phyloP scores from a whole-genome alignment of 192 early-diverging fungal species.

The Mortierella hygrophila region DNA sequence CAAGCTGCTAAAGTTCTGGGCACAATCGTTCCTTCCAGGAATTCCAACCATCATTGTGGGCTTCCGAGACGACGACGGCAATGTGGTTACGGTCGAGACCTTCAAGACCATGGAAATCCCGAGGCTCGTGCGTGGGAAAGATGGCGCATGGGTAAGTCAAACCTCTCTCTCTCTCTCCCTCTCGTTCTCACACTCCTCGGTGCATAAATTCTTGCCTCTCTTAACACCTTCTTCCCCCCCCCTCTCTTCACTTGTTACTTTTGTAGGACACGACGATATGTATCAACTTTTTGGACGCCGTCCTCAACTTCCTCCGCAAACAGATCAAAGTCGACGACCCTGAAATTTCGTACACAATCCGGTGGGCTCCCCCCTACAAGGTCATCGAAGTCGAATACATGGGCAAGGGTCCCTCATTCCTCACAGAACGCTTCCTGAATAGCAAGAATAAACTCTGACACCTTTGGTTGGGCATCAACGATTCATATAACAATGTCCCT shows the following conservation, averaged over 20 bases:
- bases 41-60: conserved; percentile 87
- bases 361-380: conserved; percentile 57
- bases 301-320: conserved; percentile 66
- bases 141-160: conserved; percentile 74
- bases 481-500: too few species aligned
- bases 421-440: conserved; percentile 61
- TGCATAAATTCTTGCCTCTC: neutral
- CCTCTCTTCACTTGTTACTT: neutral
- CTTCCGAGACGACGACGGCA: conserved; percentile 84
- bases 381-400: conserved; percentile 53
- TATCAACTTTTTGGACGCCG: conserved; percentile 81
- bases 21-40: conserved; percentile 93
- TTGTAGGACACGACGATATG: conserved; percentile 81
- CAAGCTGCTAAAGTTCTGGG: conserved; percentile 94
- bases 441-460: conserved; percentile 1
- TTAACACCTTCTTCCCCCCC: neutral
- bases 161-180: neutral
- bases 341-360: conserved; percentile 57
- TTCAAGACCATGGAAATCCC: conserved; percentile 88
- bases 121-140: conserved; percentile 75
- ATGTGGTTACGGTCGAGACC: conserved; percentile 65
- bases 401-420: conserved; percentile 37
- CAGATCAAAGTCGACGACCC: conserved; percentile 61
- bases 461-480: too few species aligned
- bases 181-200: conserved; percentile 1